Base-by-base conservation (phyloP, 2,329 filamentous ascomycete genomes). In the Fusarium zealandicum region DNA sequence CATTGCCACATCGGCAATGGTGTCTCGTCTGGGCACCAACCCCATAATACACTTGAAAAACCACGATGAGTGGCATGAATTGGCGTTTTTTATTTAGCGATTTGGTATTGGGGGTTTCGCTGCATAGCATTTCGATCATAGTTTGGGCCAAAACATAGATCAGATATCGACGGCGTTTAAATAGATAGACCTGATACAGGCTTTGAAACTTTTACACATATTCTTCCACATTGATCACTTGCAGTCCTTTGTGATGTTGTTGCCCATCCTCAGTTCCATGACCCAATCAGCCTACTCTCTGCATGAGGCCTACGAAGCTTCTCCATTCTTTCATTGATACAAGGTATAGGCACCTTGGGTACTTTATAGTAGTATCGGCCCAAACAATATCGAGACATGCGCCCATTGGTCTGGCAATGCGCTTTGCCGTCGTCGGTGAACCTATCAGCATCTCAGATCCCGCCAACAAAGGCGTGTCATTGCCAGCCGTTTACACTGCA, bases 51-150 rank as follows among this genome's bases (percentile, higher is more conserved):
- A 59, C 55, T 54, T 42, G 30, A 50, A 51, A 57, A 35, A 48
- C 39, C 52, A 57, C 52, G 32, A 48, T 14, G 18, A 17, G 45
- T 60, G 51, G 51, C n/a, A 56, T 47, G 51, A 54, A 30, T 33
- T 44, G 20, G 52, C 59, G 54, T 60, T 44, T 63, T 63, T 60
- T 48, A 63, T 64, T 63, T 64, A 63, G 60, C 60, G 60, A 64
- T 54, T 12, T 40, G 37, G 35, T 30, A 57, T 33, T 36, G n/a
- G 59, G 42, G 20, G 45, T 28, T 32, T 40, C n/a, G 58, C 52
- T 57, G 57, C 49, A 61, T 62, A 46, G 32, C 40, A 59, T 40
- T 35, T 28, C 37, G 59, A 59, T 60, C 59, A 48, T 63, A 51
- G 41, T 35, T 44, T 20, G 42, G 49, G 50, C 38, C 55, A 53